Conservation (phyloP, 495 filamentous ascomycete genomes). For the Xylaria scruposa region DNA sequence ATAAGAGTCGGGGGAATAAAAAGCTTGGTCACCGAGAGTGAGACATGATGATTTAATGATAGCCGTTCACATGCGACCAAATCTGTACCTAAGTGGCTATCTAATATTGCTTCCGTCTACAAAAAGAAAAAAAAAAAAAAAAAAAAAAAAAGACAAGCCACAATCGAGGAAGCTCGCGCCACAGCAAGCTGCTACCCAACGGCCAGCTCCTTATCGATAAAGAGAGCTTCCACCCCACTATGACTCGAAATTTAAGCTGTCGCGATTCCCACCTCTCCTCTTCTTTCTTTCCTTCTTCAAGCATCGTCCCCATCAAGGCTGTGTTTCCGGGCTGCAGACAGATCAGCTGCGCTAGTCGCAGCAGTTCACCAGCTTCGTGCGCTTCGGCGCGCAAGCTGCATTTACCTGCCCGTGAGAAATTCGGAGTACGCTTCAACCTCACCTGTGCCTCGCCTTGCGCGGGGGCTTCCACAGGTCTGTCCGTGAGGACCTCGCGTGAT, state of each 20-base stretch:
- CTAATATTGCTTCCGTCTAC: too few species aligned
- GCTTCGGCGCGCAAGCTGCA: conserved; percentile 40
- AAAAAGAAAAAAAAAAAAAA: too few species aligned
- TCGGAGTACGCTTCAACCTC: conserved; percentile 96
- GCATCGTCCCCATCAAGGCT: conserved; percentile 95
- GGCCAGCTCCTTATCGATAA: conserved; percentile 39
- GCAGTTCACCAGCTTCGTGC: conserved; percentile 42
- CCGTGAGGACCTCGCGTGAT: conserved; percentile 93
- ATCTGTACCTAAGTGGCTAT: too few species aligned
- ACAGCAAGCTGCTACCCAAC: too few species aligned
- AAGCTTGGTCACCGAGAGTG: conserved; percentile 28
- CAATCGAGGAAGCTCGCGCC: conserved; percentile 28
- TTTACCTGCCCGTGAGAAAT: conserved; percentile 95
- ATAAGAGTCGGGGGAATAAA: neutral
- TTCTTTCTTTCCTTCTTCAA: conserved; percentile 58
- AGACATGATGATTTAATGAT: conserved; percentile 28
- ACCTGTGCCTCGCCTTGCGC: conserved; percentile 45
- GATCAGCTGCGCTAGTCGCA: conserved; percentile 56
- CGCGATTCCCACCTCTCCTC: conserved; percentile 26
- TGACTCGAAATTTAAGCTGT: conserved; percentile 38
- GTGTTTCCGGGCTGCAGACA: conserved; percentile 99
- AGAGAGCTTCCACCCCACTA: conserved; percentile 29
- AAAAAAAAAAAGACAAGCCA: neutral
- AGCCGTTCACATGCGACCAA: too few species aligned
- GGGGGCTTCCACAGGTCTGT: conserved; percentile 64